These are phyloP conservation scores for Choiromyces venosus DNA, from an alignment of 495 filamentous ascomycete species.

Conservation along the genomic window DNA sequence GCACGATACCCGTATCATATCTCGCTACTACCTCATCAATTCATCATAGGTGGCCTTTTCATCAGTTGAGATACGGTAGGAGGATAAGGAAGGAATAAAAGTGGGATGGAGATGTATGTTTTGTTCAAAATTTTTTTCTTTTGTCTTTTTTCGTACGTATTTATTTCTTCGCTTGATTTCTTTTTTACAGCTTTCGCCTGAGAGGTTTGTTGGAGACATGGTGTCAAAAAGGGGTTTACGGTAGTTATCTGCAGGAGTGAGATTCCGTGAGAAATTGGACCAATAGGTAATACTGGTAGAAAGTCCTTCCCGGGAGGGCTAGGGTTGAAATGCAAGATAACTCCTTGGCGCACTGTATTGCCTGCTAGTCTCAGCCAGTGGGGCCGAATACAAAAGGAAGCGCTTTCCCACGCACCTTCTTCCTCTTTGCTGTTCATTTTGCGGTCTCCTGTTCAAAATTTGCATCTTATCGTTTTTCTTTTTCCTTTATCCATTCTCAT, in stretches of 20 bases:
- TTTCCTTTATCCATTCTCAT: slow-evolving; percentile 24
- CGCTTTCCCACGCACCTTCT: slow-evolving; percentile 40
- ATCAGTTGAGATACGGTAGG: background rate
- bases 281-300: slow-evolving; percentile 33
- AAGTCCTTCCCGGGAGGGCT: slow-evolving; percentile 36
- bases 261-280: slow-evolving; percentile 28
- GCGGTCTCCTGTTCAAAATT: slow-evolving; percentile 36
- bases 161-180: background rate
- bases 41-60: background rate
- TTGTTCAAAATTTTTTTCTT: background rate
- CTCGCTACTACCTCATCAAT: background rate
- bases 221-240: slow-evolving; percentile 28
- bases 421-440: slow-evolving; percentile 39
- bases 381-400: slow-evolving; percentile 41
- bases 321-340: slow-evolving; percentile 36
- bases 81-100: background rate
- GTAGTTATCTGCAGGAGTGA: slow-evolving; percentile 39
- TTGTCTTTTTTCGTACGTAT: background rate
- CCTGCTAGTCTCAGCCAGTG: slow-evolving; percentile 38
- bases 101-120: background rate
- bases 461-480: slow-evolving; percentile 29
- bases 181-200: slow-evolving; percentile 16
- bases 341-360: slow-evolving; percentile 35
- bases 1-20: background rate
- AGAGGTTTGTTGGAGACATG: slow-evolving; percentile 29